phyloP scores from a whole-genome alignment of 2,329 filamentous ascomycete species.

The Penicillium hordei region DNA sequence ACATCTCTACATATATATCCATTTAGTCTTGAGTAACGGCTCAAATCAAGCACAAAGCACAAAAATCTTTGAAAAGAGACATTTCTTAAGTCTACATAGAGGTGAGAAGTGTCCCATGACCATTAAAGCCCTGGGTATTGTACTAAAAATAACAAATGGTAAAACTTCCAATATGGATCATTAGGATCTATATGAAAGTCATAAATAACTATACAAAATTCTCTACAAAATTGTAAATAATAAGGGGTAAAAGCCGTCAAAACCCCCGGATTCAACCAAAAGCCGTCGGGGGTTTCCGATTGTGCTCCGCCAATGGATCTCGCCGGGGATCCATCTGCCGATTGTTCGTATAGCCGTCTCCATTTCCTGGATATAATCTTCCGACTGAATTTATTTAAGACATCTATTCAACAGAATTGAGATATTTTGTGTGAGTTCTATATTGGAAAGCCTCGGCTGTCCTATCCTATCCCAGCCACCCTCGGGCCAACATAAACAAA shows the following conservation, averaged over 20 bases:
- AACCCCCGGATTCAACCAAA: not conserved
- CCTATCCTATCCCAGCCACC: conserved; percentile 19
- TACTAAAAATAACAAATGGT: not conserved
- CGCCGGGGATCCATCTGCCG: conserved; percentile 13
- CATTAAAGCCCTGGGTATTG: not conserved
- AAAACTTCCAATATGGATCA: not conserved
- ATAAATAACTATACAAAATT: no score
- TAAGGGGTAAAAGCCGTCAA: not conserved
- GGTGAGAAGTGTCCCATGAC: not conserved
- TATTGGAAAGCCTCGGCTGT: conserved; percentile 7
- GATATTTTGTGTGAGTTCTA: not conserved
- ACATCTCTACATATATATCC: no score
- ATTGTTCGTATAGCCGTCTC: conserved; percentile 1
- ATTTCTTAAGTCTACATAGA: no score
- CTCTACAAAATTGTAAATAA: not conserved
- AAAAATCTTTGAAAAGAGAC: no score
- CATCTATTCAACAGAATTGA: not conserved
- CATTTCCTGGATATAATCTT: not conserved
- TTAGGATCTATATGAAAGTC: not conserved
- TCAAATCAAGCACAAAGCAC: no score
- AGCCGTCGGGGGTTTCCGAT: conserved; percentile 22
- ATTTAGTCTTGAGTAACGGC: no score
- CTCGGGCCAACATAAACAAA: conserved; percentile 17
- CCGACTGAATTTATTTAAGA: not conserved
- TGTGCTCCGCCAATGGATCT: conserved; percentile 20